Conservation (phyloP, 257 asterid genomes). For the Solanum etuberosum region DNA sequence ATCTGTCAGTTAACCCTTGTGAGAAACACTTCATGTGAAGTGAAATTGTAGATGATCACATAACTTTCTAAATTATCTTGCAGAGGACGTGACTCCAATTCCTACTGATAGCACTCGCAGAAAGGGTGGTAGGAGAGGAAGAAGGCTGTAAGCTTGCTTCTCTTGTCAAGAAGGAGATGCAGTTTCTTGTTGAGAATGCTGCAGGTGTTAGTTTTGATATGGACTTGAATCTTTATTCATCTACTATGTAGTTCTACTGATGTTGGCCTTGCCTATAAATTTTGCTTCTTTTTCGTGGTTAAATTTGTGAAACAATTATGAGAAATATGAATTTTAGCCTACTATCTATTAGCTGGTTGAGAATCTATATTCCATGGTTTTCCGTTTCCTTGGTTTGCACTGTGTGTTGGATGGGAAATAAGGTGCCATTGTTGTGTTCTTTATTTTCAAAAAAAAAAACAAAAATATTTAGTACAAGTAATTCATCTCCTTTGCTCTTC, state of each 20-base stretch:
- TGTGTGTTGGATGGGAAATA: background rate
- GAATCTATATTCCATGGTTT: background rate
- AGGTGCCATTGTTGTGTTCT: background rate
- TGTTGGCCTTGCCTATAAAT: background rate
- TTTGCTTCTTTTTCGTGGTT: background rate
- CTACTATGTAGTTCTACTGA: background rate
- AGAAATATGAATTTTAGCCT: background rate
- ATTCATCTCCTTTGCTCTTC: background rate
- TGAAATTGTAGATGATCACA: background rate
- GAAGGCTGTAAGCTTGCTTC: background rate
- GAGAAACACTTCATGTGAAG: background rate
- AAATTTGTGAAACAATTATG: background rate
- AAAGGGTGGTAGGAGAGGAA: slow-evolving; percentile 1
- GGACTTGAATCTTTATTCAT: background rate
- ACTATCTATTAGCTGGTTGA: background rate
- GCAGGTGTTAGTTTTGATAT: background rate
- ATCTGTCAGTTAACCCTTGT: background rate
- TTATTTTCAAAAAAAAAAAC: background rate
- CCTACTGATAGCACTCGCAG: slow-evolving; percentile 1
- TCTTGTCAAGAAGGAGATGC: background rate
- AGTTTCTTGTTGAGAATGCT: background rate
- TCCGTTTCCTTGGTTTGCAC: background rate
- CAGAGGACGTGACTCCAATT: background rate
- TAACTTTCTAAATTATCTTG: background rate
- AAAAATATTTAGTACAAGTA: background rate